phyloP scores from a whole-genome alignment of 495 filamentous ascomycete genomes.

The Hypomontagnella submonticulosa region DNA sequence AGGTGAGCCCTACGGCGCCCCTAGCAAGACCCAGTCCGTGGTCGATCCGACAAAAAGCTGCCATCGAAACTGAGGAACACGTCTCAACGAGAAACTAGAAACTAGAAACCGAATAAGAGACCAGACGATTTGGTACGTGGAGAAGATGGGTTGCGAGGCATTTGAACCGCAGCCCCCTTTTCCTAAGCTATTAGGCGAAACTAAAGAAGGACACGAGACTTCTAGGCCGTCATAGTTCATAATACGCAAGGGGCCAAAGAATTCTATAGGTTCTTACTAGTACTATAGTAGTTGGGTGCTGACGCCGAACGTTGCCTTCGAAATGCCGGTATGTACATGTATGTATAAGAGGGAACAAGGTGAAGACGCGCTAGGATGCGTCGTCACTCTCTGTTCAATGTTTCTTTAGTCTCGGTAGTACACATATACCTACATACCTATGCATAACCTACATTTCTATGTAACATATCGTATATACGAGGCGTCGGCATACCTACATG shows the following conservation, averaged over 20 bases:
- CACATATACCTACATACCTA: too few species aligned
- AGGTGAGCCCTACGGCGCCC: conserved; percentile 43
- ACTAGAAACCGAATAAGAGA: conserved; percentile 9
- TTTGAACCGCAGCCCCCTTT: conserved; percentile 8
- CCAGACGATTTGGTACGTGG: conserved; percentile 6
- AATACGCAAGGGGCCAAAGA: conserved; percentile 10
- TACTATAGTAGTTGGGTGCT: conserved; percentile 7
- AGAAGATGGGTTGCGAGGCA: conserved; percentile 18
- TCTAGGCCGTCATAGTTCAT: neutral
- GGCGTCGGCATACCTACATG: neutral
- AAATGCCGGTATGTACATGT: conserved; percentile 1
- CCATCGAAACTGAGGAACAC: conserved; percentile 14
- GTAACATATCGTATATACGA: neutral
- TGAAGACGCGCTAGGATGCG: conserved; percentile 1
- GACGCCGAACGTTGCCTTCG: neutral
- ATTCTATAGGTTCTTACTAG: conserved; percentile 1
- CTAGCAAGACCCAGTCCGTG: conserved; percentile 30
- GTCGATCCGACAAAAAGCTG: conserved; percentile 24
- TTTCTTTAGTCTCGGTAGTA: too few species aligned
- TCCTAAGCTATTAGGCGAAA: conserved; percentile 7
- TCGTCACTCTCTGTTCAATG: neutral
- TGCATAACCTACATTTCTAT: too few species aligned
- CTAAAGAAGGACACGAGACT: conserved; percentile 7
- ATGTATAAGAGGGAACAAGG: neutral
- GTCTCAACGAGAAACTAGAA: conserved; percentile 19